These are phyloP conservation scores for Tuber melanosporum DNA, from an alignment of 495 filamentous ascomycete genomes.

Conservation along the genomic window DNA sequence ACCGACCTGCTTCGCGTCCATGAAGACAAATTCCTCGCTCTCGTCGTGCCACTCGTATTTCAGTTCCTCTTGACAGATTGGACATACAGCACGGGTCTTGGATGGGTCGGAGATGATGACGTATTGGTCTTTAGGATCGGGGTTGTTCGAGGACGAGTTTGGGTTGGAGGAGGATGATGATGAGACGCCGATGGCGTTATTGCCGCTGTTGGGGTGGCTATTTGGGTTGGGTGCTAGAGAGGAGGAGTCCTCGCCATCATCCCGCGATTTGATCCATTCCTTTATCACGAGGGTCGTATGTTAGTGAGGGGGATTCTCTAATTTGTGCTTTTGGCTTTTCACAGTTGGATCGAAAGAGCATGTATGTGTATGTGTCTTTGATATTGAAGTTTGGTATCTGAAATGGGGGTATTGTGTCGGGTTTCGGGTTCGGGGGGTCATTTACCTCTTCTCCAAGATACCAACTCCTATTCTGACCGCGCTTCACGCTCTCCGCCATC, in stretches of 20 bases:
- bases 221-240: constrained; percentile 24
- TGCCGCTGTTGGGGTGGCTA: not conserved
- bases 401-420: not conserved
- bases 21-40: constrained; percentile 94
- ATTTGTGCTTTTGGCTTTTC: constrained; percentile 1
- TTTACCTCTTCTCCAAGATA: constrained; percentile 85
- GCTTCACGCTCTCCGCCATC: constrained; percentile 69
- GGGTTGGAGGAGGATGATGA: constrained; percentile 42
- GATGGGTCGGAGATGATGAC: constrained; percentile 74
- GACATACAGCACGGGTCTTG: constrained; percentile 65
- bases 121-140: constrained; percentile 62
- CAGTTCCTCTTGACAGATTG: constrained; percentile 93
- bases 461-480: constrained; percentile 84
- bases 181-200: constrained; percentile 14
- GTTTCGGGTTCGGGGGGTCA: constrained; percentile 26
- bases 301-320: constrained; percentile 16
- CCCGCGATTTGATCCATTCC: constrained; percentile 85
- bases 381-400: constrained; percentile 2
- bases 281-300: constrained; percentile 34
- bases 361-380: constrained; percentile 4
- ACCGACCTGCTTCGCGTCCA: constrained; percentile 75
- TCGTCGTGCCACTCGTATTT: constrained; percentile 83
- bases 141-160: constrained; percentile 39
- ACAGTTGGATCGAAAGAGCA: constrained; percentile 23
- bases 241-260: constrained; percentile 58